A percentile compares a stretch with the other conserved stretches of the same genome.
Conservation (phyloP, 2,329 filamentous ascomycete species). For the Tolypocladium inflatum region DNA sequence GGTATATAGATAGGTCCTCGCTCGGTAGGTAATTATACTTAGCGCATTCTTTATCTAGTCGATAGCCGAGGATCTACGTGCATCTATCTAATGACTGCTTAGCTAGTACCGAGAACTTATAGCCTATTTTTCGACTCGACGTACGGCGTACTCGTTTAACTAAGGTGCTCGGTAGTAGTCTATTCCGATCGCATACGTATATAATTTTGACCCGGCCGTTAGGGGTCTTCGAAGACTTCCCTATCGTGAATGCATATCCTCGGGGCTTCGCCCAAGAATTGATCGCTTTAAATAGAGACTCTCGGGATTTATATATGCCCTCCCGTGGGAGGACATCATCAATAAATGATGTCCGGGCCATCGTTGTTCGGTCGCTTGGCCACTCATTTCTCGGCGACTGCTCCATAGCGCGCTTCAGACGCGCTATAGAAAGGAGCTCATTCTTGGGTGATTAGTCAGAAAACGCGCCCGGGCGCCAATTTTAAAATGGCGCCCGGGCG, state of each 20-base stretch:
- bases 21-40: too few species aligned
- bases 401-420: not conserved
- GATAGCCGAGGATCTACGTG: too few species aligned
- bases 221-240: constrained; percentile 5
- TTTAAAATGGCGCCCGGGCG: too few species aligned
- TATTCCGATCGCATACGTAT: constrained; percentile 5
- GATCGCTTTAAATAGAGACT: not conserved
- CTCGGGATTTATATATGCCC: not conserved
- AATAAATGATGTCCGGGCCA: not conserved
- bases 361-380: not conserved
- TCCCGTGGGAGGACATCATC: not conserved
- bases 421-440: not conserved
- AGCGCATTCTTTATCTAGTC: too few species aligned
- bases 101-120: too few species aligned
- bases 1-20: too few species aligned
- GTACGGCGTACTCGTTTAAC: not conserved
- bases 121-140: too few species aligned
- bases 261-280: constrained; percentile 6
- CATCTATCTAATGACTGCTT: too few species aligned
- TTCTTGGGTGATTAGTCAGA: not conserved
- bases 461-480: not conserved
- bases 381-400: not conserved
- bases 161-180: constrained; percentile 5
- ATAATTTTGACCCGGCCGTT: constrained; percentile 5
- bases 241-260: constrained; percentile 8